Base-by-base conservation (phyloP, 148 eudicot genomes). In the Rhododendron ovatum region DNA sequence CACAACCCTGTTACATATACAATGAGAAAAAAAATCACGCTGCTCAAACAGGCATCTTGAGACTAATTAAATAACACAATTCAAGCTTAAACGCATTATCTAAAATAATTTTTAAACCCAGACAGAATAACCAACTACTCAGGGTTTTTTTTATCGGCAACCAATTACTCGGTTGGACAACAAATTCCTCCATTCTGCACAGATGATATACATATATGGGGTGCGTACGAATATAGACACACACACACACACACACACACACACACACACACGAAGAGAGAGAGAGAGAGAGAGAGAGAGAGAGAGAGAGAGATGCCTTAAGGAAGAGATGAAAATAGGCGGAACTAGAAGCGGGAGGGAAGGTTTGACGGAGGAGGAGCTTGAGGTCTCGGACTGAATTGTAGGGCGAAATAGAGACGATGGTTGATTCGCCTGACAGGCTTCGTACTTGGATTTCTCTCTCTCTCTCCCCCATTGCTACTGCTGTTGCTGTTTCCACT, bases 271-370 rank as follows among this genome's bases (percentile, higher is more conserved):
- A 3, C 48, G 53, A 20, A 43, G 50, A 47, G 50, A 47, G 50
- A 47, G 50, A 47, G 59, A 6, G 78, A 74, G 78, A 37, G 30
- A 73, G n/a, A 85, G 33, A 39, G 17, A 76, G 50, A 22, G 30
- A 39, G 71, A 85, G 69, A 35, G 57, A 7, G 84, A 80, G 13
- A 78, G 0, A 20, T 90, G 87, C 99, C 91, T 90, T 91, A 79
- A 91, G 90, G 84, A 94, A 95, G 33, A 96, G 98, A 85, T 96
- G 99, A 71, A 96, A 96, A 85, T 88, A 88, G 78, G 95, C 87
- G 61, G 92, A 92, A 45, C 87, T 83, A 17, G 92, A 61, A 78
- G 94, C 95, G 47, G 95, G 94, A 83, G 91, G 85, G 86, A 94
- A 96, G 9, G 53, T 83, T 26, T 87, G 88, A 41, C 59, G 77